These are phyloP conservation scores for Medicago ruthenica DNA, from an alignment of 306 rosid species.

Conservation along the genomic window DNA sequence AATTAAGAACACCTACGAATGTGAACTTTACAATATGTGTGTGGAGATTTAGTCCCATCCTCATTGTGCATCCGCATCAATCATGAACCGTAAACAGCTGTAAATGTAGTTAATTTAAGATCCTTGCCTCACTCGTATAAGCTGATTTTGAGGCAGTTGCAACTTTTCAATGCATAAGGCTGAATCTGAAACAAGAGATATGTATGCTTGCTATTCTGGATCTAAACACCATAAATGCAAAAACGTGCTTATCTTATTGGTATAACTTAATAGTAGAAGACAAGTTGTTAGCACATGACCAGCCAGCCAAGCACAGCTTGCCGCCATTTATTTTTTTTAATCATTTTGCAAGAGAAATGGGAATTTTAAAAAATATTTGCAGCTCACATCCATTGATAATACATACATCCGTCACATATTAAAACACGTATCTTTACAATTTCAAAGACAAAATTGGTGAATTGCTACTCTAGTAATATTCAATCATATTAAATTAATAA, in stretches of 20 bases:
- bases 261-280: neutral
- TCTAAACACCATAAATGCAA: conserved; percentile 35
- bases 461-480: neutral
- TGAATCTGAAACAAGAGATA: conserved; percentile 1
- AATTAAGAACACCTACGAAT: neutral
- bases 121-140: neutral
- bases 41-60: neutral
- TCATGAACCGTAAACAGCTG: neutral
- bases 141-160: conserved; percentile 13
- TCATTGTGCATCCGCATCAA: neutral
- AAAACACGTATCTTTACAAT: neutral
- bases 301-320: conserved; percentile 19
- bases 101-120: neutral
- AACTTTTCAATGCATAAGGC: conserved; percentile 23
- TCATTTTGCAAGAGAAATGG: neutral
- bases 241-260: conserved; percentile 15
- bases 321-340: conserved; percentile 1
- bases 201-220: neutral
- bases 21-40: conserved; percentile 27
- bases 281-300: conserved; percentile 23
- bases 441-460: neutral
- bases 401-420: too few species aligned
- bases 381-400: neutral
- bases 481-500: neutral
- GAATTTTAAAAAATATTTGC: neutral